Base-by-base conservation (phyloP, 306 rosid species). In the Cicer judaicum region DNA sequence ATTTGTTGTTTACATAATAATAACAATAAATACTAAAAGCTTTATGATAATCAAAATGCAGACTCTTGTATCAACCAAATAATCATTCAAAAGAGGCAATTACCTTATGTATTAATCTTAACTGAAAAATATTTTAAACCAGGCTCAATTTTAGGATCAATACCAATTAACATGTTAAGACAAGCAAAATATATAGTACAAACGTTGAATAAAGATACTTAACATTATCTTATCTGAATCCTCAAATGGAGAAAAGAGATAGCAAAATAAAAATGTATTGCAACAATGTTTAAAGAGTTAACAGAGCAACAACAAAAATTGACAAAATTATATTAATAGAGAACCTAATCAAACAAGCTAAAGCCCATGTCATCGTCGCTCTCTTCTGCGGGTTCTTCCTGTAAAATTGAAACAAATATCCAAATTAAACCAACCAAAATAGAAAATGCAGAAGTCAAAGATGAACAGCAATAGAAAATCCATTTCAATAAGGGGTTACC, bases 351-450 rank as follows among this genome's bases (percentile, higher is more conserved):
- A 1, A 90, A 90, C 84, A 90, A 74, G 79, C 89, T 56, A 74
- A 90, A 85, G 43, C 96, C 96, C 93, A 90, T 83, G 29, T 90
- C 96, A 0, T 88, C 96, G 0, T 90, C 96, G 65, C 96, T 90
- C 68, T 88, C 96, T 78, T 90, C 93, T 80, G 85, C 70, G 5
- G 93, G 80, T 16, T 90, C 96, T 64, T 85, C 91, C 93, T 90
- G 85, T 7, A 62, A 75, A 70, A 72, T 65, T 48, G 47, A 21
- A 81, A 68, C 15, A 64, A 15, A 39, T 7, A 53, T 6, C 1
- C n/a, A 21, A 34, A 66, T 77, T 74, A 81, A 77, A 68, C 13
- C n/a, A 54, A 76, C 14, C 5, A 42, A 29, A 1, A 36, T 6
- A 7, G 6, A 62, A 0, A 67, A 36, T 0, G 13, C 29, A 46